Conservation (phyloP, 306 rosid genomes). For the Ormosia emarginata region DNA sequence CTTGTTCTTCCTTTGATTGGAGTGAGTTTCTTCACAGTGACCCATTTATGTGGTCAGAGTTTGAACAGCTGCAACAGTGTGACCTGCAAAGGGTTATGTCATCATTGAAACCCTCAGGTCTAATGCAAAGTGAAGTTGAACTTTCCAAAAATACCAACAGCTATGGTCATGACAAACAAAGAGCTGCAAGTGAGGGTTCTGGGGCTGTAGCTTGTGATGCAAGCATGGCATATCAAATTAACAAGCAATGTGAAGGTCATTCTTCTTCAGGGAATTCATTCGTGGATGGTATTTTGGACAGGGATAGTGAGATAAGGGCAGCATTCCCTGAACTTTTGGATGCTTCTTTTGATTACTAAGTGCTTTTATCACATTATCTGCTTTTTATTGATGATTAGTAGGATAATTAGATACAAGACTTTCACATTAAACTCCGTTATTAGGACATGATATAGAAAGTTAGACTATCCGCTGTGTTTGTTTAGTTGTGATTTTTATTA, state of each 20-base stretch:
- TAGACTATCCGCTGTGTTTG: not conserved
- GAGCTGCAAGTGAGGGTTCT: conserved; percentile 20
- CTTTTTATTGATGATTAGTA: not conserved
- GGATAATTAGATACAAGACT: not conserved
- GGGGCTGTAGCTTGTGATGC: conserved; percentile 28
- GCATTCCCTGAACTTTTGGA: conserved; percentile 74
- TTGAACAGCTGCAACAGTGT: conserved; percentile 30
- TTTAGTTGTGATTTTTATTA: not conserved
- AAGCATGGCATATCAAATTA: conserved; percentile 22
- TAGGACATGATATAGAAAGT: not conserved
- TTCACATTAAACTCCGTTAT: not conserved
- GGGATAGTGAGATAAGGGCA: conserved; percentile 65
- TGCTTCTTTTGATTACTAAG: conserved; percentile 56
- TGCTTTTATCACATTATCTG: not conserved
- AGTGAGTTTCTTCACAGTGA: conserved; percentile 55
- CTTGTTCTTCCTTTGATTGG: conserved; percentile 55
- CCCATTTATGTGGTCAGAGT: conserved; percentile 38
- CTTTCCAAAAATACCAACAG: not conserved
- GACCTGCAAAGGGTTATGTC: conserved; percentile 24
- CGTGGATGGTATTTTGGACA: conserved; percentile 73
- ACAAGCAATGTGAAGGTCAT: conserved; percentile 30
- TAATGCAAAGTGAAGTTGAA: conserved; percentile 26
- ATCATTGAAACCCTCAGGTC: conserved; percentile 15
- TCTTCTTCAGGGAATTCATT: conserved; percentile 54
- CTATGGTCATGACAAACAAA: conserved; percentile 15